Evolutionary conservation across 2,329 filamentous ascomycete genomes (phyloP).

Genomic region (Colletotrichum sp.): DNA sequence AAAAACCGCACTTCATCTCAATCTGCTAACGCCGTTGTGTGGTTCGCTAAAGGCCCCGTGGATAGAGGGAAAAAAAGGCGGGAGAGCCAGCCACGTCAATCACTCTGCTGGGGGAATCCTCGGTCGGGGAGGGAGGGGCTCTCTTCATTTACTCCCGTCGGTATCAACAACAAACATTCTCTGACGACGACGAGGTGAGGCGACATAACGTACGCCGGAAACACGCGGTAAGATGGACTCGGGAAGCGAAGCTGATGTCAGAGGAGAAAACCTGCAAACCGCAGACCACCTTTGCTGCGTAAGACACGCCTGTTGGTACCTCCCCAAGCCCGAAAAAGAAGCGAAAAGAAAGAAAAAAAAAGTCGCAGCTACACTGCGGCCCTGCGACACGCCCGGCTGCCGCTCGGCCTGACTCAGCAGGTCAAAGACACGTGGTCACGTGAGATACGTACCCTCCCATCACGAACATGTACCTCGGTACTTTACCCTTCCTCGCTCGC

Average conservation of each 20-base stretch:
- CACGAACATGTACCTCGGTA: not conserved
- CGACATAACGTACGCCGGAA: not conserved
- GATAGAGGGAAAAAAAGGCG: not conserved
- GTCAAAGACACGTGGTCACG: conserved; percentile 20
- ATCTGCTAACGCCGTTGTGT: not conserved
- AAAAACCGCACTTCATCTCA: not conserved
- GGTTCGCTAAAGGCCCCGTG: not conserved
- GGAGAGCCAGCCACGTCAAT: not conserved
- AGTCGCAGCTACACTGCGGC: not conserved
- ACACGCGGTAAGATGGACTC: not conserved
- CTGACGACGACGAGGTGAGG: not conserved
- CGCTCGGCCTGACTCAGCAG: conserved; percentile 19
- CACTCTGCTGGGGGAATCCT: not conserved
- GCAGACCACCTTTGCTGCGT: not conserved
- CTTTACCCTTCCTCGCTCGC: not conserved
- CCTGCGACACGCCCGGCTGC: conserved; percentile 5
- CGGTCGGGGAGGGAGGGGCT: not conserved
- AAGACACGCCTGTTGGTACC: not conserved
- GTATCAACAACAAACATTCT: not conserved
- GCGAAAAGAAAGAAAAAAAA: not conserved
- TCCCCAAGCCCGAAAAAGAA: not conserved
- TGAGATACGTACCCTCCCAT: not conserved
- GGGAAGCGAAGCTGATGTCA: not conserved
- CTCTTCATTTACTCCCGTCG: not conserved
- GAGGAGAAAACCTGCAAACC: not conserved